Conservation (phyloP, 495 filamentous ascomycete species). For the Penicillium pulvis region DNA sequence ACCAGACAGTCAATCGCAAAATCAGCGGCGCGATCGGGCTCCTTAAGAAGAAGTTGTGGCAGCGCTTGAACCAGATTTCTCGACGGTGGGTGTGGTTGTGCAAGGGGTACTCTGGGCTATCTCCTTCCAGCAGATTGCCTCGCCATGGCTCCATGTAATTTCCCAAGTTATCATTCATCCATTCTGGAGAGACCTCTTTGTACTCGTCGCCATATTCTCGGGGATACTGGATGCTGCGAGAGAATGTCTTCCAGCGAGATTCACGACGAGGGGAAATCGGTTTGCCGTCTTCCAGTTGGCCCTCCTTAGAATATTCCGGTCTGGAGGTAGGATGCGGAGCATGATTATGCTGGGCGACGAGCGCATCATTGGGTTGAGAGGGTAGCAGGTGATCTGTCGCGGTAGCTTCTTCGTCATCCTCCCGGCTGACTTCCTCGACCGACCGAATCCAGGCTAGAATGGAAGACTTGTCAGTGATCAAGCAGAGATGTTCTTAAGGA, state of each 20-base stretch:
- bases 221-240: slow-evolving; percentile 56
- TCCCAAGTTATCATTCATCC: slow-evolving; percentile 58
- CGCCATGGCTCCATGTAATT: slow-evolving; percentile 63
- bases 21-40: slow-evolving; percentile 85
- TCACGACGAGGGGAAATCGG: slow-evolving; percentile 31
- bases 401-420: slow-evolving; percentile 30
- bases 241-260: slow-evolving; percentile 65
- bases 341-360: slow-evolving; percentile 63
- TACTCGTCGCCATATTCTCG: slow-evolving; percentile 48
- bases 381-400: slow-evolving; percentile 41
- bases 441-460: slow-evolving; percentile 43
- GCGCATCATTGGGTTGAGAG: slow-evolving; percentile 49
- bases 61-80: slow-evolving; percentile 56
- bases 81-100: slow-evolving; percentile 39
- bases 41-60: slow-evolving; percentile 61
- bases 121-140: slow-evolving; percentile 34
- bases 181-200: slow-evolving; percentile 55
- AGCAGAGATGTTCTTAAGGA: background rate
- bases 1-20: slow-evolving; percentile 79
- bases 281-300: slow-evolving; percentile 11
- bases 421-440: slow-evolving; percentile 30
- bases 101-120: slow-evolving; percentile 52
- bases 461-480: slow-evolving; percentile 15
- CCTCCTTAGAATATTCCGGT: slow-evolving; percentile 13
- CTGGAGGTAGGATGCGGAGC: slow-evolving; percentile 46